Evolutionary conservation across 2,329 filamentous ascomycete genomes (phyloP).

Genomic region (Fusarium abutilonis): DNA sequence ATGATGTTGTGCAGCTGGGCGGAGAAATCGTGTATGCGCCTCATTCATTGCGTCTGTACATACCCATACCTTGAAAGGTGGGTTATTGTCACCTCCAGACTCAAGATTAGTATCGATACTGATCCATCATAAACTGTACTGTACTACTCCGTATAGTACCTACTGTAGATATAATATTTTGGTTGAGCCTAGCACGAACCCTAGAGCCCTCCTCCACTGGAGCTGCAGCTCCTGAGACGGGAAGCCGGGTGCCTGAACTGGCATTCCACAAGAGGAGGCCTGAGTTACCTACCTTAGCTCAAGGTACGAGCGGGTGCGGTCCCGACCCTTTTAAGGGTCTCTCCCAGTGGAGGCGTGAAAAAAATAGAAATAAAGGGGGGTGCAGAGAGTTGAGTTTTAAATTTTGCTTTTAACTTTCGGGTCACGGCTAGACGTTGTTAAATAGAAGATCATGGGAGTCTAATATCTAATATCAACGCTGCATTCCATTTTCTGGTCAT

Average conservation of each 20-base stretch:
- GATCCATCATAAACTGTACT: neutral
- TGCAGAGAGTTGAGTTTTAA: neutral
- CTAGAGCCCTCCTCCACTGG: conserved; percentile 1
- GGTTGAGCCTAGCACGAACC: conserved; percentile 12
- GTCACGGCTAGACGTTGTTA: neutral
- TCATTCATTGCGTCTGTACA: no score
- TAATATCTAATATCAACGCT: no score
- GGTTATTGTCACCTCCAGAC: neutral
- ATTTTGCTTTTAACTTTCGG: neutral
- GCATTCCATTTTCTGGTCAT: conserved; percentile 12
- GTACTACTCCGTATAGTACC: neutral
- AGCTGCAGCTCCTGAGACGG: conserved; percentile 5
- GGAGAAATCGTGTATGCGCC: neutral
- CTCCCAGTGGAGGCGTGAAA: conserved; percentile 5
- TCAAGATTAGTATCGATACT: neutral
- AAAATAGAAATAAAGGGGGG: conserved; percentile 2
- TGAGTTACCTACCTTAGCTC: conserved; percentile 17
- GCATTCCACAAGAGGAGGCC: conserved; percentile 25
- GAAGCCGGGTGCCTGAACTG: conserved; percentile 24
- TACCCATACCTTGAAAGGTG: neutral
- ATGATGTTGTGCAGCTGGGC: conserved; percentile 3
- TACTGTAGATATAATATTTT: neutral
- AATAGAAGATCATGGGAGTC: neutral
- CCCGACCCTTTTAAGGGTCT: conserved; percentile 19
- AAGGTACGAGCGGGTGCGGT: conserved; percentile 22